phyloP scores from a whole-genome alignment of 768 basidiomycete species.

The Gymnopilus junonius region DNA sequence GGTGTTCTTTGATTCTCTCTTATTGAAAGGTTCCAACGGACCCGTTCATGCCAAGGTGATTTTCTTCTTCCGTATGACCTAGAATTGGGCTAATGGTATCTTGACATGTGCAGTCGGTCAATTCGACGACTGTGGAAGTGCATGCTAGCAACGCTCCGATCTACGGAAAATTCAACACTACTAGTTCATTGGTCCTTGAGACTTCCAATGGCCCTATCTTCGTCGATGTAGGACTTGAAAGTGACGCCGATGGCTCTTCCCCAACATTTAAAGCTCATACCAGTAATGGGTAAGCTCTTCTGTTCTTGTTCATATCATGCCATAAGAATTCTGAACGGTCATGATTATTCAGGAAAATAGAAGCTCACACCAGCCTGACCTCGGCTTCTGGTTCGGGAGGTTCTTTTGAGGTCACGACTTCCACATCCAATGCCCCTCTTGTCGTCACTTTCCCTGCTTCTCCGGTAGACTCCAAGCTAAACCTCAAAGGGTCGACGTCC shows the following conservation, averaged over 20 bases:
- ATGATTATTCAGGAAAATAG: constrained; percentile 35
- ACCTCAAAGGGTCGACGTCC: constrained; percentile 31
- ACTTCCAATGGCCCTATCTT: constrained; percentile 48
- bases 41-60: constrained; percentile 38
- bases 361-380: constrained; percentile 34
- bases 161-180: constrained; percentile 43
- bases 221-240: constrained; percentile 40
- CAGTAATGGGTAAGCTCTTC: constrained; percentile 43
- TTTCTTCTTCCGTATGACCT: not conserved
- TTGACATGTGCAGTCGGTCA: constrained; percentile 1
- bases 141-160: constrained; percentile 38
- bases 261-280: constrained; percentile 38
- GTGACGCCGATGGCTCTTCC: constrained; percentile 24
- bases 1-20: constrained; percentile 41
- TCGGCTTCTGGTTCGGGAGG: constrained; percentile 32
- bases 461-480: constrained; percentile 40
- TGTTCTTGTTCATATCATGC: not conserved
- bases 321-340: not conserved
- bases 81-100: not conserved
- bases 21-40: constrained; percentile 30
- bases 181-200: constrained; percentile 37
- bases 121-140: constrained; percentile 25
- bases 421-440: constrained; percentile 38
- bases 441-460: constrained; percentile 32
- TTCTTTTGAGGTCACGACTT: constrained; percentile 33